Evolutionary conservation across 352 stramenopile genomes (phyloP).

Genomic region (Pythium utonaiense): DNA sequence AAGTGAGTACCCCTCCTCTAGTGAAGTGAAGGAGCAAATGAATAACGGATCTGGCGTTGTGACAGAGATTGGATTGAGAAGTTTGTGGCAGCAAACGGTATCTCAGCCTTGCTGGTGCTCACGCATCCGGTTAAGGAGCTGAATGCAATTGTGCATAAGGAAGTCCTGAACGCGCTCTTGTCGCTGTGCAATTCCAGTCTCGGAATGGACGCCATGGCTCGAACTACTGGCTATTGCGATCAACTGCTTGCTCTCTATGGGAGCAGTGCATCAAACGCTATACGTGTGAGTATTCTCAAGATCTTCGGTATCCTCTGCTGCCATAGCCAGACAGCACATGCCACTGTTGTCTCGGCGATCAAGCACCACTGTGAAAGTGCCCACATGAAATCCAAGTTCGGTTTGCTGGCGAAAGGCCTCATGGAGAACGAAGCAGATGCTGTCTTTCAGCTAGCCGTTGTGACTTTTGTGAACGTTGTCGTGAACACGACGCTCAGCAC

Average conservation of each 20-base stretch:
- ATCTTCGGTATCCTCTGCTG: slow-evolving; percentile 33
- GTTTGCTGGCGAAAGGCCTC: slow-evolving; percentile 28
- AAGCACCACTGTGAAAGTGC: slow-evolving; percentile 7
- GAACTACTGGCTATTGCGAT: slow-evolving; percentile 30
- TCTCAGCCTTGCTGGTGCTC: slow-evolving; percentile 36
- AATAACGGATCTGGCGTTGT: slow-evolving; percentile 14
- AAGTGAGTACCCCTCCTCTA: slow-evolving; percentile 25
- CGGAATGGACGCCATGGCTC: slow-evolving; percentile 30
- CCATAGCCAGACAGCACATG: slow-evolving; percentile 26
- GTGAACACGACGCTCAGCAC: slow-evolving; percentile 30
- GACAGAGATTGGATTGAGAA: slow-evolving; percentile 50
- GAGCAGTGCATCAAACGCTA: background rate
- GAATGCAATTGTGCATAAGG: slow-evolving; percentile 24
- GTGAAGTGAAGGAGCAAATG: background rate
- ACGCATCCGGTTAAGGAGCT: slow-evolving; percentile 27
- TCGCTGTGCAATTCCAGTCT: slow-evolving; percentile 34
- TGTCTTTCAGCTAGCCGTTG: slow-evolving; percentile 25
- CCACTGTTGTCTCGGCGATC: slow-evolving; percentile 30
- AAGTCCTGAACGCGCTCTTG: slow-evolving; percentile 53
- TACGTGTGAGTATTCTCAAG: slow-evolving; percentile 34
- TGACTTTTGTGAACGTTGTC: slow-evolving; percentile 50
- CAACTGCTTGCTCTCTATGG: slow-evolving; percentile 22
- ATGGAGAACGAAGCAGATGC: slow-evolving; percentile 24
- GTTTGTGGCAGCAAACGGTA: slow-evolving; percentile 42
- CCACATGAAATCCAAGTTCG: background rate